Base-by-base conservation (phyloP, 1,139 yeast genomes). In the Nakaseomyces uthaithaninus region DNA sequence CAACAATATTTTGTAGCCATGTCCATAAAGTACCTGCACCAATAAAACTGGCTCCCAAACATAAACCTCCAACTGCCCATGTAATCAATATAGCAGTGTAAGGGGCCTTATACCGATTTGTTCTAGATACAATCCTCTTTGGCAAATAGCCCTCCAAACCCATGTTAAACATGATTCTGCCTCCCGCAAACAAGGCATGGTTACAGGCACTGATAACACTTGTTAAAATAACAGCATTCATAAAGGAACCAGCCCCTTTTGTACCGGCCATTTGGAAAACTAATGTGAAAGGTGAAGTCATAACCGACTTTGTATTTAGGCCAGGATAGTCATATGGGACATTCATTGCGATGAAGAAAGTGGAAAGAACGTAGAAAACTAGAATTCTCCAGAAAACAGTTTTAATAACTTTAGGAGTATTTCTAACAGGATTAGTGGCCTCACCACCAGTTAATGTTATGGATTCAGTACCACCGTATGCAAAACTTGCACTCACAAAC, bases 391-490 rank as follows among this genome's bases (percentile, higher is more conserved):
- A 72, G 54, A 79, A 77, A 5, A 77, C 81, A 3, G 76, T 71
- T 45, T 68, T 71, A 40, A 78, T 69, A 22, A 77, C 75, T 45
- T 68, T 69, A 19, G 80, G 82, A 51, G 79, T 75, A 26, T 71
- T 69, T 47, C 71, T 66, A 2, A 67, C 59, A 1, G 86, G 86
- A 52, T 75, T 75, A 46, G 67, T 66, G 27, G 79, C 72, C 59
- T 79, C 84, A 23, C 81, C 86, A 7, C 81, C 80, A 3, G 85
- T 76, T 46, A 79, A 66, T 15, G 80, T 73, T 39, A 79, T 71
- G 7, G 76, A 66, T 56, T 79, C 86, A 3, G 79, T 71, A 36
- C 86, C 85, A 48, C 84, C 84, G 52, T 71, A 77, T 5, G 84
- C 80, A 58, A 76, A 78, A 20, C 80, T 68, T 2, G 86, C 81